Conservation (phyloP, 2,329 filamentous ascomycete species). For the Calonectria montana region DNA sequence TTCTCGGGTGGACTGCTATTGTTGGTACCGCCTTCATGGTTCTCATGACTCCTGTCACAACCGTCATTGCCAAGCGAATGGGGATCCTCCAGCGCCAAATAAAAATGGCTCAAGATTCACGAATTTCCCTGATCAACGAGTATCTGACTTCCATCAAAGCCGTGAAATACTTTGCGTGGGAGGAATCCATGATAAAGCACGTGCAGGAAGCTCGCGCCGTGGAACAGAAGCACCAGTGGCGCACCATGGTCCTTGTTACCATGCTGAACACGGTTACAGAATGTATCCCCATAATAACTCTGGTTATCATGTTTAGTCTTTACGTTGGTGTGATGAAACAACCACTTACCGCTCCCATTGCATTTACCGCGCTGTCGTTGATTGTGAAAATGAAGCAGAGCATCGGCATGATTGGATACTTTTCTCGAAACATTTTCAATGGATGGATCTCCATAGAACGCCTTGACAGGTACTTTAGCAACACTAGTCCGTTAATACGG, state of each 20-base stretch:
- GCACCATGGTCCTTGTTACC: slow-evolving; percentile 59
- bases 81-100: slow-evolving; percentile 42
- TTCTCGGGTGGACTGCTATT: background rate
- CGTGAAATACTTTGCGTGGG: slow-evolving; percentile 72
- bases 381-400: slow-evolving; percentile 64
- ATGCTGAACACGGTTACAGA: slow-evolving; percentile 61
- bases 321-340: slow-evolving; percentile 60
- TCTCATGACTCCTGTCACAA: background rate
- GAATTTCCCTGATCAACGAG: slow-evolving; percentile 68
- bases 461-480: slow-evolving; percentile 65
- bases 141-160: slow-evolving; percentile 69
- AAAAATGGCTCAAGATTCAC: slow-evolving; percentile 65
- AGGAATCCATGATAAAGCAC: slow-evolving; percentile 61
- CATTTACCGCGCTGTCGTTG: slow-evolving; percentile 66
- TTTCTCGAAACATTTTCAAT: slow-evolving; percentile 49
- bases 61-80: background rate
- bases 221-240: slow-evolving; percentile 67
- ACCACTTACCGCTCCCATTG: slow-evolving; percentile 63
- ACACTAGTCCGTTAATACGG: slow-evolving; percentile 58
- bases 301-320: slow-evolving; percentile 65
- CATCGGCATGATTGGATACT: slow-evolving; percentile 59
- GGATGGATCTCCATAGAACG: slow-evolving; percentile 59
- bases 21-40: background rate
- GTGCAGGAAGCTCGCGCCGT: slow-evolving; percentile 60
- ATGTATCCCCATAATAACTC: slow-evolving; percentile 61